Conservation (phyloP, 2,329 filamentous ascomycete genomes). For the Colletotrichum coccodes region DNA sequence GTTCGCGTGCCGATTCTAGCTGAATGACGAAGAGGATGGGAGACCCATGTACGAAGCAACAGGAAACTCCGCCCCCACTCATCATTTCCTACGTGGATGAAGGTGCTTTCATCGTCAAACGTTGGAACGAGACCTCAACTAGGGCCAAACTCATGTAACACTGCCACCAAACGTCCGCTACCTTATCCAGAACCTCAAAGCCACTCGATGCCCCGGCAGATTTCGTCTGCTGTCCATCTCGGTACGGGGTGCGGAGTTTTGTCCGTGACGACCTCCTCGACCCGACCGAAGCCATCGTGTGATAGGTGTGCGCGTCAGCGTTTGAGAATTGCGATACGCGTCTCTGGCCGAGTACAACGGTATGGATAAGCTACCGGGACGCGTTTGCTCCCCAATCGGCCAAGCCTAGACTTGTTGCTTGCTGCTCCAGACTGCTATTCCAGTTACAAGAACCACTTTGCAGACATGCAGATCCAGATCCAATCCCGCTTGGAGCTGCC, state of each 20-base stretch:
- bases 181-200: background rate
- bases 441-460: slow-evolving; percentile 10
- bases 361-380: background rate
- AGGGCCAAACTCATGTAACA: background rate
- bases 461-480: background rate
- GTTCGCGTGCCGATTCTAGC: background rate
- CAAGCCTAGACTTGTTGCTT: slow-evolving; percentile 9
- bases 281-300: background rate
- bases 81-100: background rate
- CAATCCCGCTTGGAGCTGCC: slow-evolving; percentile 7
- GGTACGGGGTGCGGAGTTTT: background rate
- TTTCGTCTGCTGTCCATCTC: background rate
- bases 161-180: background rate
- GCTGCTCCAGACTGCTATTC: background rate
- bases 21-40: background rate
- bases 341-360: background rate
- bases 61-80: background rate
- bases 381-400: background rate
- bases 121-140: background rate
- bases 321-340: background rate
- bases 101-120: background rate
- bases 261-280: background rate
- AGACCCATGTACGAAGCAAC: background rate
- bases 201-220: background rate
- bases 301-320: background rate